Conservation (phyloP, 768 basidiomycete species). For the Collybia sordida region DNA sequence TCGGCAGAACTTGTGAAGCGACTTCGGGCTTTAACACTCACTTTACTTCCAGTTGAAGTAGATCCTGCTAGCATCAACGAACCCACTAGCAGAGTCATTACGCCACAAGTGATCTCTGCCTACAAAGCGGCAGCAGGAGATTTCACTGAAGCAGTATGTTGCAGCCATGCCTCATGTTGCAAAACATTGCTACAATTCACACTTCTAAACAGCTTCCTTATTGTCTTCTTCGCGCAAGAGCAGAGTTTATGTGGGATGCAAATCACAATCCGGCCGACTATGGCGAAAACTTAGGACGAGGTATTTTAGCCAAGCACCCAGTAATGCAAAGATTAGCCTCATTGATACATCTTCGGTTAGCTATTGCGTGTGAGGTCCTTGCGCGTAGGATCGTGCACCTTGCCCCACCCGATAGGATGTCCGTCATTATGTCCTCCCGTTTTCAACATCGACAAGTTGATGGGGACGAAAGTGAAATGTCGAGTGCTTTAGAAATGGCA, state of each 20-base stretch:
- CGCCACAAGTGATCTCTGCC: constrained; percentile 73
- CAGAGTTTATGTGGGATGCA: constrained; percentile 81
- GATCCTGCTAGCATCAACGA: constrained; percentile 62
- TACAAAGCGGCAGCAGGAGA: constrained; percentile 85
- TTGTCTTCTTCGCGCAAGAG: constrained; percentile 72
- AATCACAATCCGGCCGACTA: constrained; percentile 82
- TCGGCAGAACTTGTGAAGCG: constrained; percentile 75
- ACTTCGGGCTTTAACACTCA: constrained; percentile 71
- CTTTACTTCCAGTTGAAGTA: constrained; percentile 81
- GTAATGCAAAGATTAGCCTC: constrained; percentile 4
- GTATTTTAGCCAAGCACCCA: constrained; percentile 32
- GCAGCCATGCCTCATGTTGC: not conserved
- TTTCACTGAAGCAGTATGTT: constrained; percentile 76
- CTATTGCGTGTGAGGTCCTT: constrained; percentile 80
- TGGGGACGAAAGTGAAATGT: constrained; percentile 71
- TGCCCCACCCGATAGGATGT: constrained; percentile 59
- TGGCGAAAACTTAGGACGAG: constrained; percentile 81
- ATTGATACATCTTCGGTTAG: constrained; percentile 32
- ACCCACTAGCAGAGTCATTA: constrained; percentile 82
- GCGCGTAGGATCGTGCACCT: constrained; percentile 79
- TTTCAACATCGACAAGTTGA: constrained; percentile 72
- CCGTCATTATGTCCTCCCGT: constrained; percentile 74
- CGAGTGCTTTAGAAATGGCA: constrained; percentile 85
- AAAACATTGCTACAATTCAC: not conserved
- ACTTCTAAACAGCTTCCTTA: constrained; percentile 58